These are phyloP conservation scores for Enterospora canceri DNA, from an alignment of 371 early-diverging fungal species.

Conservation along the genomic window DNA sequence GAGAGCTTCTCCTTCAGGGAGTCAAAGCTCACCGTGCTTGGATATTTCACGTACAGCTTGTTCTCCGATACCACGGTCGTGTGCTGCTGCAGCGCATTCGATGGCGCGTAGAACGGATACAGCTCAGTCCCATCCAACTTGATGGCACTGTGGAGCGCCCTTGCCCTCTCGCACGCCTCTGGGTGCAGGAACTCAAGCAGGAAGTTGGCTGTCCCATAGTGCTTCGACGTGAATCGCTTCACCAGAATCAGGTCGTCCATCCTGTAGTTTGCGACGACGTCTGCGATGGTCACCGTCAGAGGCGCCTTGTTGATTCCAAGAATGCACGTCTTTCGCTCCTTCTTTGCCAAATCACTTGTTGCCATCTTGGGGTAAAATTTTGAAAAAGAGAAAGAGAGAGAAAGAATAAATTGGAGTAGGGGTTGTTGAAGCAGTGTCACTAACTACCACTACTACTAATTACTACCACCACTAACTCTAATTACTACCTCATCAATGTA, in stretches of 20 bases:
- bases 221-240: background rate
- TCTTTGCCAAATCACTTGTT: background rate
- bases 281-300: background rate
- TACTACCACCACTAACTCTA: background rate
- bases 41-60: slow-evolving; percentile 23
- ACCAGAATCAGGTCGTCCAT: background rate
- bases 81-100: background rate
- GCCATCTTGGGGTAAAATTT: slow-evolving; percentile 14
- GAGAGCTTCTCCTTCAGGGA: slow-evolving; percentile 1
- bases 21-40: background rate
- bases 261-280: slow-evolving; percentile 1
- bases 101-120: background rate
- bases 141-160: background rate
- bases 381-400: background rate
- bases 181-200: background rate
- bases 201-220: background rate
- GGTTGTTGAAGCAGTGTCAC: background rate
- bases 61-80: slow-evolving; percentile 3
- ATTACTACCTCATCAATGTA: background rate
- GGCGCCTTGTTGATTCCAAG: slow-evolving; percentile 24
- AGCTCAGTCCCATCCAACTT: background rate
- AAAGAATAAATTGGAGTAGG: slow-evolving; percentile 3
- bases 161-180: slow-evolving; percentile 6
- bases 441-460: too few relatives aligned
- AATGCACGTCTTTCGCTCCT: slow-evolving; percentile 21